Evolutionary conservation across 495 filamentous ascomycete species (phyloP).

Genomic region (Astrocystis sublimbata): DNA sequence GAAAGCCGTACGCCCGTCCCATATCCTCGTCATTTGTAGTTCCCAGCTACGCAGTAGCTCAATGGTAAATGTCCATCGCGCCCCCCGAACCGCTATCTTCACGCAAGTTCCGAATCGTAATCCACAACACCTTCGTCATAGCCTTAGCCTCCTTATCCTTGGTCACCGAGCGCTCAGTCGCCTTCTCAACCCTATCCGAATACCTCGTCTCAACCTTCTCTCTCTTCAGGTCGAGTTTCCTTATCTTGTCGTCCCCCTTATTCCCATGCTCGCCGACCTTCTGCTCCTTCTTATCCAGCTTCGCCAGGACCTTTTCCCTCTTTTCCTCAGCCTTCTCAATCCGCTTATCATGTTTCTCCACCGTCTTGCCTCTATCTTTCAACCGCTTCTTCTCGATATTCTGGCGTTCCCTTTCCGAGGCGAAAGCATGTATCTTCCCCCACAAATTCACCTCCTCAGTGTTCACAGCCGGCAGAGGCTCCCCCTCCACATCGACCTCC

Average conservation of each 20-base stretch:
- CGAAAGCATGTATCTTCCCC: background rate
- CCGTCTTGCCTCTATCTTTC: background rate
- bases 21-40: too few species aligned
- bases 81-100: background rate
- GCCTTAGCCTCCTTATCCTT: constrained; percentile 8
- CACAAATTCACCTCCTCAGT: background rate
- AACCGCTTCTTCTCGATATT: background rate
- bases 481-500: too few species aligned
- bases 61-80: background rate
- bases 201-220: constrained; percentile 3
- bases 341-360: constrained; percentile 1
- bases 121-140: constrained; percentile 5
- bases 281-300: background rate
- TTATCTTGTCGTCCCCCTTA: background rate
- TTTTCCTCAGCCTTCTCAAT: constrained; percentile 1
- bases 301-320: background rate
- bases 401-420: constrained; percentile 4
- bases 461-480: constrained; percentile 1
- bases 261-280: background rate
- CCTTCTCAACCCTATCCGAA: constrained; percentile 1
- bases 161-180: background rate
- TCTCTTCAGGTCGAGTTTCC: constrained; percentile 1
- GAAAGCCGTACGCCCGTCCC: too few species aligned
- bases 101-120: background rate
- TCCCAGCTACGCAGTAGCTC: too few species aligned